These are phyloP conservation scores for Salvia rosmarinus DNA, from an alignment of 257 asterid genomes.

Conservation along the genomic window DNA sequence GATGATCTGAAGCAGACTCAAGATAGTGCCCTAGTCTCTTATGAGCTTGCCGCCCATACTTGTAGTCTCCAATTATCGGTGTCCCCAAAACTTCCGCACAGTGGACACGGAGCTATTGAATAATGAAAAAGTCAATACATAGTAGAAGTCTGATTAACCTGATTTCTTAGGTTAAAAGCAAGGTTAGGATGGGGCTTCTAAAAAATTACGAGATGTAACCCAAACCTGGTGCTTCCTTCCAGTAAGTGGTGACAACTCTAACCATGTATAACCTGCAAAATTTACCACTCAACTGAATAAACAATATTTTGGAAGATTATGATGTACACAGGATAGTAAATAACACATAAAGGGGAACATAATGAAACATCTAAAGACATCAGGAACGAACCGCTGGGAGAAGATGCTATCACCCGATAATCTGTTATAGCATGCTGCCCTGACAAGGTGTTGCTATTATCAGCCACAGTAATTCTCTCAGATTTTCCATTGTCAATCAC, in stretches of 20 bases:
- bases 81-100: slow-evolving; percentile 96
- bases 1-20: slow-evolving; percentile 33
- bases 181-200: not conserved
- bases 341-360: not conserved
- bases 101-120: slow-evolving; percentile 81
- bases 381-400: slow-evolving; percentile 56
- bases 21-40: slow-evolving; percentile 51
- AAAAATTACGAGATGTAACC: not conserved
- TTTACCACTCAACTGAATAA: slow-evolving; percentile 22
- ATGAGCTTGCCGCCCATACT: slow-evolving; percentile 94
- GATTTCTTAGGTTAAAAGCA: slow-evolving; percentile 13
- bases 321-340: slow-evolving; percentile 16
- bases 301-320: not conserved
- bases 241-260: slow-evolving; percentile 83
- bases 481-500: slow-evolving; percentile 79
- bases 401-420: slow-evolving; percentile 71
- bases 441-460: slow-evolving; percentile 46
- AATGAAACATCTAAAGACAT: slow-evolving; percentile 21
- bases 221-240: slow-evolving; percentile 97
- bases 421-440: slow-evolving; percentile 85
- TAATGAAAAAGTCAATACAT: slow-evolving; percentile 14
- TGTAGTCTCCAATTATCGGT: slow-evolving; percentile 96
- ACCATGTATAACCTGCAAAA: slow-evolving; percentile 88
- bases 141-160: slow-evolving; percentile 3
- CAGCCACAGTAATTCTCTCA: slow-evolving; percentile 73